These are phyloP conservation scores for Aspergillus phoenicis DNA, from an alignment of 2,329 filamentous ascomycete species.

Conservation along the genomic window DNA sequence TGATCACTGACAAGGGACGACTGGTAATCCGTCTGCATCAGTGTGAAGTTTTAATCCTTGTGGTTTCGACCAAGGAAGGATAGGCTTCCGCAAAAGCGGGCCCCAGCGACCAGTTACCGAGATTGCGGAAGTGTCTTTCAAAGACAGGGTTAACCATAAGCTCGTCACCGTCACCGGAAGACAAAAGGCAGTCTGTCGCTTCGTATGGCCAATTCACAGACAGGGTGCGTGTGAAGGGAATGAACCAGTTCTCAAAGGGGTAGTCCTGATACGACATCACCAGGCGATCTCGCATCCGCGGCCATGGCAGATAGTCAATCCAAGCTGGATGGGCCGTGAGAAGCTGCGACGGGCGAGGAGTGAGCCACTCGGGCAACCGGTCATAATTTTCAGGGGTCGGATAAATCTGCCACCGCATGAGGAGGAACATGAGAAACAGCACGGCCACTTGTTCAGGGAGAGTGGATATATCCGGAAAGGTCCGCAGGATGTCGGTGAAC, in stretches of 20 bases:
- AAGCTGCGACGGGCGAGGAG: conserved; percentile 68
- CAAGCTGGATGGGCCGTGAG: conserved; percentile 72
- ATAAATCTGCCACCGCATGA: conserved; percentile 83
- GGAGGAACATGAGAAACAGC: conserved; percentile 81
- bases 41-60: conserved; percentile 34
- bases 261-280: conserved; percentile 58
- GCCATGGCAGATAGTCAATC: conserved; percentile 82
- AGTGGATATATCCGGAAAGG: conserved; percentile 77
- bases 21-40: neutral
- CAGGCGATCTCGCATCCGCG: conserved; percentile 70
- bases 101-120: conserved; percentile 82
- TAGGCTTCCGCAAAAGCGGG: conserved; percentile 67
- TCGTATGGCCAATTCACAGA: conserved; percentile 85
- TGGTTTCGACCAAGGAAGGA: conserved; percentile 56
- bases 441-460: conserved; percentile 81
- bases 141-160: conserved; percentile 84
- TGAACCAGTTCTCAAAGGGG: conserved; percentile 78
- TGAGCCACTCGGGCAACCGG: conserved; percentile 72
- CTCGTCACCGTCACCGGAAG: conserved; percentile 57
- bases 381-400: conserved; percentile 80
- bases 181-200: conserved; percentile 67
- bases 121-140: conserved; percentile 72
- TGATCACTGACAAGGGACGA: neutral
- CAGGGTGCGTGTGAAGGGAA: conserved; percentile 76
- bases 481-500: conserved; percentile 79